Conservation (phyloP, 1,139 yeast genomes). For the Kodamaea derodonti region DNA sequence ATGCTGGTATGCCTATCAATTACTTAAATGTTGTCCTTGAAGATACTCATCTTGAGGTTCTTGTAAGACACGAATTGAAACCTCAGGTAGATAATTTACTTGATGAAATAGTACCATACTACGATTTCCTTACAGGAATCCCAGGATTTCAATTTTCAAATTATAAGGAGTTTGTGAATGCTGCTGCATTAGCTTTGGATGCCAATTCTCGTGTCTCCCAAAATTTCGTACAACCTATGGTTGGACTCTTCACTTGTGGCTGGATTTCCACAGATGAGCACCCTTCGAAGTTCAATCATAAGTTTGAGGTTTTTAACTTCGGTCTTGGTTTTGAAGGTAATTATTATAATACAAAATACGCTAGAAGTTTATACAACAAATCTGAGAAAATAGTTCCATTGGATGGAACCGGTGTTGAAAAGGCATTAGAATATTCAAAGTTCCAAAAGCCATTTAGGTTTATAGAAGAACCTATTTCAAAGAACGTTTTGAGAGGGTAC, state of each 20-base stretch:
- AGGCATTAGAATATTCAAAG: not conserved
- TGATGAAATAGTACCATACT: conserved; percentile 1
- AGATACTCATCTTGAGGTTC: conserved; percentile 1
- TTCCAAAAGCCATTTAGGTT: not conserved
- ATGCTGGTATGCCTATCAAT: conserved; percentile 19
- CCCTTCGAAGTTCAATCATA: not conserved
- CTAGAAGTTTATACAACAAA: not conserved
- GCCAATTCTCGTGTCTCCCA: not conserved
- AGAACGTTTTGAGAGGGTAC: not conserved
- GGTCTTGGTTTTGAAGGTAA: conserved; percentile 1
- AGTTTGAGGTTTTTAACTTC: not conserved
- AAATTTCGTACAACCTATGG: not conserved
- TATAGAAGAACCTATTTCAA: not conserved
- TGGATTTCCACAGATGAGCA: conserved; percentile 1
- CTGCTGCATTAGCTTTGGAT: not conserved
- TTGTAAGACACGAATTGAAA: not conserved
- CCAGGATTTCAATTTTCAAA: conserved; percentile 1
- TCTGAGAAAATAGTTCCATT: not conserved
- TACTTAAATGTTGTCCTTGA: conserved; percentile 27
- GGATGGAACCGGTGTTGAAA: not conserved
- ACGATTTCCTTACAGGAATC: not conserved
- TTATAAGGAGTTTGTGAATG: conserved; percentile 1
- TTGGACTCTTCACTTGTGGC: conserved; percentile 1
- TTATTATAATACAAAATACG: not conserved
- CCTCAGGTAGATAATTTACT: not conserved